Evolutionary conservation across 2,329 filamentous ascomycete species (phyloP).

Genomic region (Lachnellula arida): DNA sequence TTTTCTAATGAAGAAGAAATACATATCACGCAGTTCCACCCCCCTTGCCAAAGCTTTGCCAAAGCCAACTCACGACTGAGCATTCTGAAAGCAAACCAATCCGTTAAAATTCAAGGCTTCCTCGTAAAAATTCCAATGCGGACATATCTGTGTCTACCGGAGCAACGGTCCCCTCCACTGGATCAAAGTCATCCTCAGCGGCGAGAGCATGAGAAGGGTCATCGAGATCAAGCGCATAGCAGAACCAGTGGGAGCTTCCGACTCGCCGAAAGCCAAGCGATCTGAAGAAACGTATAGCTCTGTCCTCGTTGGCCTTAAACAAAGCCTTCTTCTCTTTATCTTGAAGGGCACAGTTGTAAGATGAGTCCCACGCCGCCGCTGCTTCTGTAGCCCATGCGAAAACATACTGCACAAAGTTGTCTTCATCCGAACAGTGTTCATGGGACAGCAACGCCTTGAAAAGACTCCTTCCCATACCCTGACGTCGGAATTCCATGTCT

Average conservation of each 20-base stretch:
- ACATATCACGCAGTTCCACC: too few relatives aligned
- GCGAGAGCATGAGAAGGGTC: background rate
- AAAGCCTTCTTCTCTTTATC: background rate
- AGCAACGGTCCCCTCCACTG: background rate
- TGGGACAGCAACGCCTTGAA: background rate
- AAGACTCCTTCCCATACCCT: background rate
- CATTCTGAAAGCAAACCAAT: too few relatives aligned
- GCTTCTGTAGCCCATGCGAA: background rate
- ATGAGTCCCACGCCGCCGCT: background rate
- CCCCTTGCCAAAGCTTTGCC: too few relatives aligned
- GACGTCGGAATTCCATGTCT: background rate
- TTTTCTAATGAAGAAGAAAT: too few relatives aligned
- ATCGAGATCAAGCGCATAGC: background rate
- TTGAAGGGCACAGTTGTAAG: background rate
- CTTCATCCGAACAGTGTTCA: background rate
- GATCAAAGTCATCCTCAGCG: background rate
- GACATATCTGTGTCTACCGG: too few relatives aligned
- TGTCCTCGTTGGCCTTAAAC: background rate
- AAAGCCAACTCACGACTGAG: too few relatives aligned
- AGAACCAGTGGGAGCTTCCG: background rate
- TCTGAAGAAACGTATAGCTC: background rate
- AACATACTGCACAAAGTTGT: background rate
- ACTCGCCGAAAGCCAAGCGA: background rate
- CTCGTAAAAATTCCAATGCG: too few relatives aligned
- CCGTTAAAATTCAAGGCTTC: too few relatives aligned